phyloP scores from a whole-genome alignment of 441 rosid species.

The Populus hybrid region DNA sequence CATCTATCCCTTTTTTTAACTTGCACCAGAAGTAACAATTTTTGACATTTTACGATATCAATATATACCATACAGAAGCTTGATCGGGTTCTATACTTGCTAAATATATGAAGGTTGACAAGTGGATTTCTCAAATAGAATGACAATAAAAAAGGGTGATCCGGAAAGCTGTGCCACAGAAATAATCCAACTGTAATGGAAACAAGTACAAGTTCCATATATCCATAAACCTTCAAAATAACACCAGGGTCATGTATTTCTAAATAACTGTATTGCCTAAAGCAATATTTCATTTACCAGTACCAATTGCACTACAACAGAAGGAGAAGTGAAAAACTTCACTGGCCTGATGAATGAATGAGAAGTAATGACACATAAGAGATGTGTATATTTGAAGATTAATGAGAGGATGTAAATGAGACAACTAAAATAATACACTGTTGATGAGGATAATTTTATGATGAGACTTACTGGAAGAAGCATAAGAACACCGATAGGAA shows the following conservation, averaged over 20 bases:
- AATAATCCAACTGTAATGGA: neutral
- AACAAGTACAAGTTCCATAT: neutral
- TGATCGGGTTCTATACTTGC: neutral
- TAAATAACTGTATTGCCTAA: neutral
- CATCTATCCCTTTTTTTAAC: neutral
- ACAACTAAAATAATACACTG: neutral
- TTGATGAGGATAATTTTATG: neutral
- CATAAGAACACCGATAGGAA: constrained; percentile 93
- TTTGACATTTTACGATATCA: neutral
- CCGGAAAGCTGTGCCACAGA: neutral
- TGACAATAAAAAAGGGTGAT: neutral
- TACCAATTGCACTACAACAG: neutral
- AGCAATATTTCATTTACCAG: neutral
- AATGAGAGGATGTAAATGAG: neutral
- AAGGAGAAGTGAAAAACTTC: constrained; percentile 8
- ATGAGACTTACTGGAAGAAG: constrained; percentile 88
- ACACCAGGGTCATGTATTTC: neutral
- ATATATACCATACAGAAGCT: neutral
- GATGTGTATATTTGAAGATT: neutral
- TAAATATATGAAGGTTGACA: neutral
- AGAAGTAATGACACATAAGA: neutral
- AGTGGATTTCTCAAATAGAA: neutral
- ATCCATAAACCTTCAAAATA: neutral
- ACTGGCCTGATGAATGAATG: neutral
- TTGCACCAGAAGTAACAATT: neutral